Evolutionary conservation across 2,329 filamentous ascomycete species (phyloP).

Genomic region (Stagonosporopsis rhizophila): DNA sequence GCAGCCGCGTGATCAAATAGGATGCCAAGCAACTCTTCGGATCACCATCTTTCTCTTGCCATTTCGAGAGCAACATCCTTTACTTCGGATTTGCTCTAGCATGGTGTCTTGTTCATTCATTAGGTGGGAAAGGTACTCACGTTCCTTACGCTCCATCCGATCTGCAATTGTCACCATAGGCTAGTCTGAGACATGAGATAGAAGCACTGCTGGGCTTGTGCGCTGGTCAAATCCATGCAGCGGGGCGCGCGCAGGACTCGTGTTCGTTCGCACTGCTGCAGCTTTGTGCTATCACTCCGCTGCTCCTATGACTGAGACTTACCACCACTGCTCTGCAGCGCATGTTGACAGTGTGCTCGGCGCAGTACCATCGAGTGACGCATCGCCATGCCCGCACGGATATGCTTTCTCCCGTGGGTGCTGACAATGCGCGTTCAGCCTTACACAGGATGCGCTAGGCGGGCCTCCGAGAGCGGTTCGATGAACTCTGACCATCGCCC

Average conservation of each 20-base stretch:
- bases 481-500: slow-evolving; percentile 26
- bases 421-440: slow-evolving; percentile 13
- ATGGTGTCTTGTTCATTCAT: neutral
- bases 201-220: neutral
- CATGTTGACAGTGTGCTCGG: neutral
- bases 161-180: no score
- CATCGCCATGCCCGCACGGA: neutral
- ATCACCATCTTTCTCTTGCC: slow-evolving; percentile 2
- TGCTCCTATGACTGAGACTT: neutral
- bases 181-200: neutral
- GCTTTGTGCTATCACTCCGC: neutral
- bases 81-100: neutral
- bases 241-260: neutral
- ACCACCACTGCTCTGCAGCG: neutral
- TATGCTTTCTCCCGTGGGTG: neutral
- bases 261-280: neutral
- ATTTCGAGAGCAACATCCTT: neutral
- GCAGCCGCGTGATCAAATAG: slow-evolving; percentile 12
- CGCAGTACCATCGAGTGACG: neutral
- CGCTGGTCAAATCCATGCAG: neutral
- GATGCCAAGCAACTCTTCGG: neutral
- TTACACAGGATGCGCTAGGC: slow-evolving; percentile 6
- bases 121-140: neutral
- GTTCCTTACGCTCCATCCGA: neutral
- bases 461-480: slow-evolving; percentile 20